These are phyloP conservation scores for Erythrophleum fordii DNA, from an alignment of 306 rosid species.

Conservation along the genomic window DNA sequence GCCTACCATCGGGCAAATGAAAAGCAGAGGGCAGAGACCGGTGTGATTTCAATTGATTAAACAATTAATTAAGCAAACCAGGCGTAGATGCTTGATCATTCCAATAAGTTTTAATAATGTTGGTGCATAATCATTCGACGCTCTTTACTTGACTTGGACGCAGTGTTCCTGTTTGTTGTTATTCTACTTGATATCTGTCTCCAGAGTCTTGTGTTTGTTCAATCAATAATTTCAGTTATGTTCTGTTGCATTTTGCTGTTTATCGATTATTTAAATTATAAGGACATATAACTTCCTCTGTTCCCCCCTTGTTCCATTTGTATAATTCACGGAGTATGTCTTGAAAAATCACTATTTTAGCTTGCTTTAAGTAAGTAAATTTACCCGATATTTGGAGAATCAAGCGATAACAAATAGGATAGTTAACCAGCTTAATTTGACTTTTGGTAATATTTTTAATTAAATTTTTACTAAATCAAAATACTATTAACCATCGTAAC, in stretches of 20 bases:
- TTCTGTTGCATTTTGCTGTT: not conserved
- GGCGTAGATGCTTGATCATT: not conserved
- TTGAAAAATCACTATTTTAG: not conserved
- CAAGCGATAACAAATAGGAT: not conserved
- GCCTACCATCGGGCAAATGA: slow-evolving; percentile 13
- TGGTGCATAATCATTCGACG: not conserved
- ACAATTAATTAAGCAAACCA: not conserved
- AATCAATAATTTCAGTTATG: not conserved
- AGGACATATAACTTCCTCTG: not conserved
- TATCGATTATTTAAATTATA: not conserved
- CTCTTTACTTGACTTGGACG: not conserved
- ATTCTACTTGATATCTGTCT: not conserved
- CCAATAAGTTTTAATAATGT: not conserved
- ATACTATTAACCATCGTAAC: no score
- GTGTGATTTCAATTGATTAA: not conserved
- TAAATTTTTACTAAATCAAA: no score
- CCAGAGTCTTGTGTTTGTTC: not conserved
- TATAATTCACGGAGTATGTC: not conserved
- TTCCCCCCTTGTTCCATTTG: not conserved
- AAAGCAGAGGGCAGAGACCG: not conserved
- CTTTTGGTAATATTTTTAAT: no score
- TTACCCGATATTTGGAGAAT: not conserved
- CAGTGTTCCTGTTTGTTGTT: not conserved
- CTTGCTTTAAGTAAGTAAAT: not conserved
- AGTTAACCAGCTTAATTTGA: not conserved